phyloP scores from a whole-genome alignment of 306 rosid species.

The Leucaena leucocephala region DNA sequence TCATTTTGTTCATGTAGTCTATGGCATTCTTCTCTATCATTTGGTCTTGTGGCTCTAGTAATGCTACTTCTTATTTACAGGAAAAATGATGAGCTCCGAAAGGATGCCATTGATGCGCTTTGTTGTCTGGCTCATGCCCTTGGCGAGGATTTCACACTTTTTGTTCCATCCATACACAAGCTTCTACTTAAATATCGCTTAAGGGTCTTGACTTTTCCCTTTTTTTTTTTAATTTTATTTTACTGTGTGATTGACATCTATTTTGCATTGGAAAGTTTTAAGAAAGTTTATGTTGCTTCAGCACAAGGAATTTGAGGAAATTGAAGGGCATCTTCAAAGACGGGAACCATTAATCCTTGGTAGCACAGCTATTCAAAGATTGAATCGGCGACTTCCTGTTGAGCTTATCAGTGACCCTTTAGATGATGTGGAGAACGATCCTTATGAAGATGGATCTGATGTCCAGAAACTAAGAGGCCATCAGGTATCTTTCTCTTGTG shows the following conservation, averaged over 20 bases:
- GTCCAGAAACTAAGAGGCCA: conserved; percentile 75
- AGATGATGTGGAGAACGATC: conserved; percentile 73
- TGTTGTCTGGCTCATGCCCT: conserved; percentile 97
- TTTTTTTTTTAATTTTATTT: background rate
- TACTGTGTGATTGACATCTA: background rate
- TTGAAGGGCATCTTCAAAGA: conserved; percentile 80
- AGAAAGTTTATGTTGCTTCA: conserved; percentile 42
- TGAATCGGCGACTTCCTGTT: conserved; percentile 62
- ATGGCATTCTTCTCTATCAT: conserved; percentile 27
- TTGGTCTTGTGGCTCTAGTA: conserved; percentile 24
- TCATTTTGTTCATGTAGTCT: conserved; percentile 14
- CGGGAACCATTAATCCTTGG: conserved; percentile 89
- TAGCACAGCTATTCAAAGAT: conserved; percentile 65
- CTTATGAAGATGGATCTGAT: conserved; percentile 81
- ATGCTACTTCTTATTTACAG: conserved; percentile 47
- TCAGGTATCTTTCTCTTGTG: conserved; percentile 63
- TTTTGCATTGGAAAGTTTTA: conserved; percentile 11
- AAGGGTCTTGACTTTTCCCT: conserved; percentile 53
- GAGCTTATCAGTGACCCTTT: conserved; percentile 82
- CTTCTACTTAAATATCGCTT: conserved; percentile 77
- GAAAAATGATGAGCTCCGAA: conserved; percentile 86
- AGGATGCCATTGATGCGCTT: conserved; percentile 91
- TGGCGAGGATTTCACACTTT: conserved; percentile 95
- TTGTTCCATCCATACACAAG: conserved; percentile 89
- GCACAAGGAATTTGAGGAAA: conserved; percentile 99